Conservation (phyloP, 2,329 filamentous ascomycete genomes). For the Mycosphaerella sp. region DNA sequence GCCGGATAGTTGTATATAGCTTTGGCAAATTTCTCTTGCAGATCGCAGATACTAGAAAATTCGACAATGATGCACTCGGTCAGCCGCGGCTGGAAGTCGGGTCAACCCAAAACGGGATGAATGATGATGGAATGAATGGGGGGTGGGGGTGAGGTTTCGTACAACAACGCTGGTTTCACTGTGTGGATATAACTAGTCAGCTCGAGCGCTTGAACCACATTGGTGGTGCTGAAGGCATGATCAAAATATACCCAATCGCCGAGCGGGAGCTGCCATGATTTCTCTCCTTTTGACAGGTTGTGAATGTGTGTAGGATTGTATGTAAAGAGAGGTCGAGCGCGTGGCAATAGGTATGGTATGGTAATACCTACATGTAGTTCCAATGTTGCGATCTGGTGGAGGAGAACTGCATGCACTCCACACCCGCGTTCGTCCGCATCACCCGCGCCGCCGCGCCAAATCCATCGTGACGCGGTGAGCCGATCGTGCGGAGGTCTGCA, state of each 20-base stretch:
- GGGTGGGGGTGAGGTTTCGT: slow-evolving; percentile 5
- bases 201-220: background rate
- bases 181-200: slow-evolving; percentile 4
- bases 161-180: slow-evolving; percentile 20
- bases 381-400: too few species aligned
- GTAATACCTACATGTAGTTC: too few species aligned
- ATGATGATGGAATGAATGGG: too few species aligned
- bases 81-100: background rate
- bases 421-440: slow-evolving; percentile 11
- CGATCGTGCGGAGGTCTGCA: slow-evolving; percentile 1
- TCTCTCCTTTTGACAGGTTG: background rate
- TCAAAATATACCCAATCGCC: slow-evolving; percentile 21
- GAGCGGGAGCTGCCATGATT: slow-evolving; percentile 18
- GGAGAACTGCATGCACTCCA: slow-evolving; percentile 2
- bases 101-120: background rate
- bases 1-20: slow-evolving; percentile 81
- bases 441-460: slow-evolving; percentile 2
- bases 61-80: background rate
- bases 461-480: slow-evolving; percentile 2
- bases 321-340: background rate
- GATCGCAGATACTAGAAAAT: slow-evolving; percentile 70
- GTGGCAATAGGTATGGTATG: background rate
- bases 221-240: background rate
- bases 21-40: slow-evolving; percentile 85
- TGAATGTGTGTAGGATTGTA: too few species aligned